Percentiles rank a stretch among this genome's conserved stretches.
Conservation (phyloP, 352 stramenopile species). For the Pythium apleroticum region DNA sequence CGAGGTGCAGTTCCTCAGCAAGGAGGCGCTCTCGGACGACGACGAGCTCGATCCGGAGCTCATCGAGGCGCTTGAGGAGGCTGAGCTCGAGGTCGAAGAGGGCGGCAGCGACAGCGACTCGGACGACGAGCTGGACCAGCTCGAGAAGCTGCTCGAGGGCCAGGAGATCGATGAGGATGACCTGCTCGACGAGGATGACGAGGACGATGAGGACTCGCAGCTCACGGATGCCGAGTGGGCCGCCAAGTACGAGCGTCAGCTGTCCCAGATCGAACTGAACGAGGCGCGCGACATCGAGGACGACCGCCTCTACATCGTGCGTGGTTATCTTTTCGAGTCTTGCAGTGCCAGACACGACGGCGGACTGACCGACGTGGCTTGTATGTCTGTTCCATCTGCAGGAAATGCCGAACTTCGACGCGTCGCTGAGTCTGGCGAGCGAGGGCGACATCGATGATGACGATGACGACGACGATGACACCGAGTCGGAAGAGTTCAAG, state of each 20-base stretch:
- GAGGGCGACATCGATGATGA: constrained; percentile 45
- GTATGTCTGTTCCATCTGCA: constrained; percentile 6
- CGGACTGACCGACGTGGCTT: not conserved
- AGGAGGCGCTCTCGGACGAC: constrained; percentile 35
- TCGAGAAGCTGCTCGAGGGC: constrained; percentile 23
- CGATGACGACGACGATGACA: constrained; percentile 20
- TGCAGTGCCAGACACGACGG: too few relatives aligned
- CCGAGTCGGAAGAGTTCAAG: constrained; percentile 28
- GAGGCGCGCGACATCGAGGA: constrained; percentile 43
- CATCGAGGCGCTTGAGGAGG: constrained; percentile 24
- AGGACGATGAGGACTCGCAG: constrained; percentile 43
- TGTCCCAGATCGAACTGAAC: constrained; percentile 54
- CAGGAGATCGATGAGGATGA: constrained; percentile 20
- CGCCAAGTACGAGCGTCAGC: constrained; percentile 62
- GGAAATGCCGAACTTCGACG: constrained; percentile 72
- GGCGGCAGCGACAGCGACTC: constrained; percentile 16
- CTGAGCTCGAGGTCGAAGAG: constrained; percentile 18
- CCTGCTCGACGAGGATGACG: constrained; percentile 35
- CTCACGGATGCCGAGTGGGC: constrained; percentile 60
- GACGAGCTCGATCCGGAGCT: constrained; percentile 38
- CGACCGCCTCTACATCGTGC: constrained; percentile 67
- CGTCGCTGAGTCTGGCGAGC: constrained; percentile 50
- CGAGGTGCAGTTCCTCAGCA: constrained; percentile 64
- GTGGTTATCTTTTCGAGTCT: constrained; percentile 2
- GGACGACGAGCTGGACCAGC: constrained; percentile 30